Evolutionary conservation across 1,284 basidiomycete genomes (phyloP).

Genomic region (Ustilago shanxiensis): DNA sequence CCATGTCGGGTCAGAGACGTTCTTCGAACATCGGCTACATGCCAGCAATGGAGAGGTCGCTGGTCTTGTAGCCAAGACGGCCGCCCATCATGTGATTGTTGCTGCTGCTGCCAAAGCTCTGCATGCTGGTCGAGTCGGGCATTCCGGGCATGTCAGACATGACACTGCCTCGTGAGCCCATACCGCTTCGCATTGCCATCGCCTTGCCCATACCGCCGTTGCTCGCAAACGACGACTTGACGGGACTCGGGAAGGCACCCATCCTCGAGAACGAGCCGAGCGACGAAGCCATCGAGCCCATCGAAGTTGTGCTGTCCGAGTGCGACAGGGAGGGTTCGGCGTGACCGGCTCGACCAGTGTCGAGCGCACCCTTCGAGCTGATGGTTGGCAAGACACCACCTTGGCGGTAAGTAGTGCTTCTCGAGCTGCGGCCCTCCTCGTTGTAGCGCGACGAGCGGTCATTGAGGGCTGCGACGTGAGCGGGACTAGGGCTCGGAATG

Average conservation of each 20-base stretch:
- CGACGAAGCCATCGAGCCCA: slow-evolving; percentile 40
- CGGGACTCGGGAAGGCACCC: slow-evolving; percentile 36
- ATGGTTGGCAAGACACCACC: slow-evolving; percentile 49
- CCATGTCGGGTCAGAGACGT: background rate
- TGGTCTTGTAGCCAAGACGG: slow-evolving; percentile 45
- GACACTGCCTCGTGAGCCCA: slow-evolving; percentile 18
- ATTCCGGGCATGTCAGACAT: slow-evolving; percentile 13
- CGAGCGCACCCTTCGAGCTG: slow-evolving; percentile 49
- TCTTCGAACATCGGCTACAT: slow-evolving; percentile 8
- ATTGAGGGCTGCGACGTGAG: slow-evolving; percentile 20
- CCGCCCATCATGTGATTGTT: slow-evolving; percentile 9
- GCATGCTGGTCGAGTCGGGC: slow-evolving; percentile 18
- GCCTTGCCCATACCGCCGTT: slow-evolving; percentile 21
- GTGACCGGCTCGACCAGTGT: slow-evolving; percentile 31
- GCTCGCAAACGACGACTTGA: slow-evolving; percentile 22
- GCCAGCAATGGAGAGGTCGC: slow-evolving; percentile 35
- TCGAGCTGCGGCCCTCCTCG: slow-evolving; percentile 41
- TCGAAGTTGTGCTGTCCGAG: slow-evolving; percentile 40
- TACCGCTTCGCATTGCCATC: slow-evolving; percentile 27
- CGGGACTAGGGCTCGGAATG: slow-evolving; percentile 36
- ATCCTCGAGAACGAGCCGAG: slow-evolving; percentile 42
- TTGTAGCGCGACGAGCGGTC: slow-evolving; percentile 41
- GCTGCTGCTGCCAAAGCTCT: slow-evolving; percentile 31
- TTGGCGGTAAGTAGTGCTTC: slow-evolving; percentile 39
- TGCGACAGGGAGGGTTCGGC: slow-evolving; percentile 31